A percentile compares a stretch with the other conserved stretches of the same genome.
Conservation (phyloP, 805 yeast species). For the Saccharomycopsis fermentans region DNA sequence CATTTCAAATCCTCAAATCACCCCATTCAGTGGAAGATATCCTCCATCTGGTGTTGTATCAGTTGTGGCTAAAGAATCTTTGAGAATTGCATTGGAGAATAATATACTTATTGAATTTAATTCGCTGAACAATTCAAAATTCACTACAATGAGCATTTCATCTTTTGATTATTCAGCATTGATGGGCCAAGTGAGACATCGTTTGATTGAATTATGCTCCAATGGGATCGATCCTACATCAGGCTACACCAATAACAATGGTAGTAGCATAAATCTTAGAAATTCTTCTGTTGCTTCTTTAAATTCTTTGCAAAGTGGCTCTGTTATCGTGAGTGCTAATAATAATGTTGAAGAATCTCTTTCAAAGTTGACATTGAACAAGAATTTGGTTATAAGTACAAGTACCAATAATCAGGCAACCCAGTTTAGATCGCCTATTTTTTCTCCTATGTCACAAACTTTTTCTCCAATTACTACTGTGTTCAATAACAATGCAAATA, state of each 20-base stretch:
- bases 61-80: conserved; percentile 46
- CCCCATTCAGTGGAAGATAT: conserved; percentile 55
- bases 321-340: background rate
- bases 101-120: conserved; percentile 31
- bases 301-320: conserved; percentile 3
- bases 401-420: background rate
- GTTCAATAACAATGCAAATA: conserved; percentile 6
- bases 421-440: conserved; percentile 10
- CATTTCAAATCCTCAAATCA: conserved; percentile 47
- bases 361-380: conserved; percentile 4
- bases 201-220: conserved; percentile 22
- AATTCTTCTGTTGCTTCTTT: conserved; percentile 12
- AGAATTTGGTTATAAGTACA: background rate
- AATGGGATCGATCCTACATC: background rate
- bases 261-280: background rate
- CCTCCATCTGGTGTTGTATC: conserved; percentile 64
- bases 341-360: conserved; percentile 7
- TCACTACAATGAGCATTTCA: background rate
- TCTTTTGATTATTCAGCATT: conserved; percentile 3
- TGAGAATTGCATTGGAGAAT: conserved; percentile 27
- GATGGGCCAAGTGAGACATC: conserved; percentile 30
- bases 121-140: conserved; percentile 26
- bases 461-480: conserved; percentile 15
- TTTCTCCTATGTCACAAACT: conserved; percentile 14
- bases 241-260: conserved; percentile 1